Base-by-base conservation (phyloP, 306 rosid genomes). In the Datisca glomerata region DNA sequence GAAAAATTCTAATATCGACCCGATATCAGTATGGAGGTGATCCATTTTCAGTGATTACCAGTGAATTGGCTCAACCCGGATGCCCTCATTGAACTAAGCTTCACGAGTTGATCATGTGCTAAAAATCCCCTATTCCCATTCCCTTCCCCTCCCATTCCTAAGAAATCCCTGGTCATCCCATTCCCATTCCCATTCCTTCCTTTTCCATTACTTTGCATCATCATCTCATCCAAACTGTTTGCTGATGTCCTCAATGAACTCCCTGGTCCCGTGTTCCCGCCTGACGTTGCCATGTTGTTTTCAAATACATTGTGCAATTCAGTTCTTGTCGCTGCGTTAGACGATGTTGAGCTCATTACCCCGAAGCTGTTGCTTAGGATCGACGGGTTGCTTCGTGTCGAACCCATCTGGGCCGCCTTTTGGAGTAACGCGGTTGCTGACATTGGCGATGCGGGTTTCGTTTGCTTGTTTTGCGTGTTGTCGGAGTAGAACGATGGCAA, bases 161-260 rank as follows among this genome's bases (percentile, higher is more conserved):
- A 79, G 47, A 87, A 87, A 55, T 87, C 97, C 21, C 97, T 71
- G 1, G 97, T 87, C 33, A 67, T 63, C 45, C 63, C 72, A n/a
- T 50, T 68, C 20, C 74, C 57, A 20, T 22, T 14, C 19, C 23
- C 12, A 8, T 34, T n/a, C 5, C 27, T 24, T 44, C 49, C 6
- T 24, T 24, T 12, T 6, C 49, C 59, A 34, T 40, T 63, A 18
- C 13, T 28, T 49, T 57, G 72, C 57, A 70, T 40, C 43, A 70
- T 23, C 8, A 76, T 55, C 4, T 70, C 76, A 42, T 65, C 74
- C 49, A 64, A 63, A 29, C 56, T 15, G 55, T 60, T 69, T 28
- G 57, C 35, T 38, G 60, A 51, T 22, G 6, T 24, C 38, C 6
- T 36, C 47, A 2, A 38, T 16, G 35, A 36, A 14, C 27, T 24